A percentile compares a stretch with the other conserved stretches of the same genome.
phyloP scores from a whole-genome alignment of 768 basidiomycete genomes.

The Termitomyces sp. region DNA sequence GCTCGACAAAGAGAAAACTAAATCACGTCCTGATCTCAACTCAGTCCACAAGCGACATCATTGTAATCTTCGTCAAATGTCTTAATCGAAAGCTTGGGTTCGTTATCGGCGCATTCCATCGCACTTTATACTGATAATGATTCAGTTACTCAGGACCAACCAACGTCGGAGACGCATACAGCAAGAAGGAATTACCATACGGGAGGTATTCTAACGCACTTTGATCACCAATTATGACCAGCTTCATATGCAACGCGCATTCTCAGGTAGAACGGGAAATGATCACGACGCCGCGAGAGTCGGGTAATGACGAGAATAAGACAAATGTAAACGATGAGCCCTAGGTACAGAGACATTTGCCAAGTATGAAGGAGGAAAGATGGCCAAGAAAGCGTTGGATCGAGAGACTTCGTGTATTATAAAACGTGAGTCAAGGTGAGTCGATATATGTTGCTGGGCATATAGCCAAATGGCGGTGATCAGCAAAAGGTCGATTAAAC shows the following conservation, averaged over 20 bases:
- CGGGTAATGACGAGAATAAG: conserved; percentile 4
- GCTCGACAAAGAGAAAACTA: not conserved
- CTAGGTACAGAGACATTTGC: conserved; percentile 1
- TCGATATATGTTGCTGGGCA: not conserved
- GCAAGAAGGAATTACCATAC: not conserved
- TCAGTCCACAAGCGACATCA: not conserved
- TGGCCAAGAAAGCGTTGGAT: not conserved
- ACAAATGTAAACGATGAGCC: conserved; percentile 4
- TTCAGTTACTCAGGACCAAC: not conserved
- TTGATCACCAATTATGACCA: not conserved
- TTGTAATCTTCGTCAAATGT: not conserved
- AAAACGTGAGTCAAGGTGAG: not conserved
- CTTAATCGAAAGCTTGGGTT: not conserved
- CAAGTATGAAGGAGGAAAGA: not conserved
- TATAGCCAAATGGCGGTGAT: conserved; percentile 1
- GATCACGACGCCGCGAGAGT: conserved; percentile 1
- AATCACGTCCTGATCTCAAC: not conserved
- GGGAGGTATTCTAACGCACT: not conserved
- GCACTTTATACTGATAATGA: not conserved
- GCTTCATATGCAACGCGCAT: conserved; percentile 8
- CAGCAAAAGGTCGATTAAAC: not conserved
- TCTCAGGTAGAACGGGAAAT: conserved; percentile 10
- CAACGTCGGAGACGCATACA: not conserved
- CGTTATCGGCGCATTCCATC: not conserved
- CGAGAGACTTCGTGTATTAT: not conserved